Percentiles rank a stretch among this genome's conserved stretches.
These are phyloP conservation scores for Skeletonema costatum DNA, from an alignment of 108 stramenopile genomes.

Conservation along the genomic window DNA sequence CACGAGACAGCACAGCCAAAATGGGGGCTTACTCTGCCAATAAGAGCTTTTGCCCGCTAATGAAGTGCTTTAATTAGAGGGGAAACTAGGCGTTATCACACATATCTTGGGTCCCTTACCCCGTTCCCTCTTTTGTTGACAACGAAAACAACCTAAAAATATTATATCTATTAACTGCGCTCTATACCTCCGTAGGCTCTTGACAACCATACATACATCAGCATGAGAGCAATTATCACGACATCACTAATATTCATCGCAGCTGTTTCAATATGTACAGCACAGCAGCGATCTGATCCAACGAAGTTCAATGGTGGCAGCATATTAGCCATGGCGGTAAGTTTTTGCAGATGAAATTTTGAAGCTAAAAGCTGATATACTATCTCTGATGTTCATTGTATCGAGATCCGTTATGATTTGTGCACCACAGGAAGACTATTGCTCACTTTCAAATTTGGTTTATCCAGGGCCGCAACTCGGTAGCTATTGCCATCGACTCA, in stretches of 20 bases:
- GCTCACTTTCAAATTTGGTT: not conserved
- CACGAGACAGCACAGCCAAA: too few species aligned
- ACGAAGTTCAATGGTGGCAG: constrained; percentile 80
- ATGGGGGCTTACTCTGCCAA: too few species aligned
- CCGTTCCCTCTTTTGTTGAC: not conserved
- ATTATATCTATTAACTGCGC: too few species aligned
- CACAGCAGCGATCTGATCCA: constrained; percentile 59
- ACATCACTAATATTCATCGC: not conserved
- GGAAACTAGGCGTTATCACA: too few species aligned
- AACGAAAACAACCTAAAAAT: too few species aligned
- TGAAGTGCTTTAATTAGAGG: too few species aligned
- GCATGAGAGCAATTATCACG: not conserved
- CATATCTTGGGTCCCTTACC: not conserved
- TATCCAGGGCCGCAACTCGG: constrained; percentile 61
- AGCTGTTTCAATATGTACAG: not conserved
- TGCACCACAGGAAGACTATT: not conserved
- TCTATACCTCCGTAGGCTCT: too few species aligned
- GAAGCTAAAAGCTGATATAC: too few species aligned
- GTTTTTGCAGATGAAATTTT: not conserved
- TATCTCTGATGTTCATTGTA: not conserved
- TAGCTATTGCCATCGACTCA: constrained; percentile 80
- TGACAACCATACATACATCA: too few species aligned
- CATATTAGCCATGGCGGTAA: constrained; percentile 77
- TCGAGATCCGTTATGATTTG: not conserved
- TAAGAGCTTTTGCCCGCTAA: too few species aligned